Conservation (phyloP, 805 yeast species). For the Ogataea trehaloabstinens region DNA sequence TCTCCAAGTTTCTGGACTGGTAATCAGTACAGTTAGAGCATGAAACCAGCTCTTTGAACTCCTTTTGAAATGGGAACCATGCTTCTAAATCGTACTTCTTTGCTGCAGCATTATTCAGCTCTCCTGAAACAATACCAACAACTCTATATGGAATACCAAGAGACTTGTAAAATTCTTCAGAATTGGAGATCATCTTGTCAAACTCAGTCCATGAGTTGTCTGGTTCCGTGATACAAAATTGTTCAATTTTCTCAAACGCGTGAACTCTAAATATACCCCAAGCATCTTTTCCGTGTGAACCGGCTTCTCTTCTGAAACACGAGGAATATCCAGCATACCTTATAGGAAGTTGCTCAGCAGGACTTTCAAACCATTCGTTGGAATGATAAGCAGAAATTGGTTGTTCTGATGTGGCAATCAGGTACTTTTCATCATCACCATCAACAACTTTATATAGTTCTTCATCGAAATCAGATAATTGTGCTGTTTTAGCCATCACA, state of each 20-base stretch:
- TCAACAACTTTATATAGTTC: slow-evolving; percentile 95
- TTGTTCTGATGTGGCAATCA: slow-evolving; percentile 98
- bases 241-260: slow-evolving; percentile 97
- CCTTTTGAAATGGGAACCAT: slow-evolving; percentile 99
- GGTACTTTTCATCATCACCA: slow-evolving; percentile 96
- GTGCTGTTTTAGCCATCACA: slow-evolving; percentile 99
- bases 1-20: slow-evolving; percentile 97
- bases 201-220: slow-evolving; percentile 98
- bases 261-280: slow-evolving; percentile 99
- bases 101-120: slow-evolving; percentile 98
- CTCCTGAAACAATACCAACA: slow-evolving; percentile 97
- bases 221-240: slow-evolving; percentile 93
- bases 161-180: slow-evolving; percentile 92
- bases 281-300: slow-evolving; percentile 98
- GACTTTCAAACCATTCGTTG: slow-evolving; percentile 97
- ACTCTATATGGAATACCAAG: slow-evolving; percentile 94
- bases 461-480: slow-evolving; percentile 95
- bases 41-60: slow-evolving; percentile 95
- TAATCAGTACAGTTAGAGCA: slow-evolving; percentile 99
- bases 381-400: slow-evolving; percentile 98
- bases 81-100: slow-evolving; percentile 98
- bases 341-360: slow-evolving; percentile 92
- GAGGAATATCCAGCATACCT: slow-evolving; percentile 98
- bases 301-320: slow-evolving; percentile 99
- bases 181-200: slow-evolving; percentile 86